Conservation (phyloP, 306 rosid genomes). For the Gleditsia sinensis region DNA sequence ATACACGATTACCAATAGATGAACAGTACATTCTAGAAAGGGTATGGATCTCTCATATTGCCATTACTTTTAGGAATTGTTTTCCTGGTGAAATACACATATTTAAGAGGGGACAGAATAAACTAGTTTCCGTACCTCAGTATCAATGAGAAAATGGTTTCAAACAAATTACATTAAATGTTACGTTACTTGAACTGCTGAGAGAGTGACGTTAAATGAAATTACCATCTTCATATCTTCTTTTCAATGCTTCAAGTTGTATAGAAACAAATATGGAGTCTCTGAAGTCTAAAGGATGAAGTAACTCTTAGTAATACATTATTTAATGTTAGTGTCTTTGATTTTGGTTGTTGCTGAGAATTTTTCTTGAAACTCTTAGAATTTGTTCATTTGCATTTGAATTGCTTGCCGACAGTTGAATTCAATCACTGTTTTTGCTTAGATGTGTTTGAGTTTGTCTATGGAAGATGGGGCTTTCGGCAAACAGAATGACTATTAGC, state of each 20-base stretch:
- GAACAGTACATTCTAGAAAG: slow-evolving; percentile 81
- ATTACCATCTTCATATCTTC: not conserved
- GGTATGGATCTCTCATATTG: slow-evolving; percentile 48
- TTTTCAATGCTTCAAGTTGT: not conserved
- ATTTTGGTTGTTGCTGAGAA: not conserved
- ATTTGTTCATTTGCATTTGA: not conserved
- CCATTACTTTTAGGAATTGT: slow-evolving; percentile 1
- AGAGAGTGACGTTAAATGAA: not conserved
- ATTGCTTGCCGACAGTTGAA: not conserved
- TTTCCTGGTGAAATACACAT: not conserved
- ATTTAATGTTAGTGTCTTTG: not conserved
- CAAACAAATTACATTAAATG: not conserved
- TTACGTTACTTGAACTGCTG: not conserved
- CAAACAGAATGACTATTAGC: not conserved
- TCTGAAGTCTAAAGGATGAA: not conserved
- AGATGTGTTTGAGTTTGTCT: not conserved
- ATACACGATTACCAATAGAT: slow-evolving; percentile 59
- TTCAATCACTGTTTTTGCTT: not conserved
- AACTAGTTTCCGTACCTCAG: slow-evolving; percentile 8
- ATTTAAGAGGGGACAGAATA: not conserved
- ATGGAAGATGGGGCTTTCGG: not conserved
- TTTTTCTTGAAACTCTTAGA: not conserved
- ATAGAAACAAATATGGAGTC: not conserved
- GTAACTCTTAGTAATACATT: not conserved
- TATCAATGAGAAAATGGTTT: not conserved